phyloP scores from a whole-genome alignment of 1,284 basidiomycete species.

The Caloboletus firmus region DNA sequence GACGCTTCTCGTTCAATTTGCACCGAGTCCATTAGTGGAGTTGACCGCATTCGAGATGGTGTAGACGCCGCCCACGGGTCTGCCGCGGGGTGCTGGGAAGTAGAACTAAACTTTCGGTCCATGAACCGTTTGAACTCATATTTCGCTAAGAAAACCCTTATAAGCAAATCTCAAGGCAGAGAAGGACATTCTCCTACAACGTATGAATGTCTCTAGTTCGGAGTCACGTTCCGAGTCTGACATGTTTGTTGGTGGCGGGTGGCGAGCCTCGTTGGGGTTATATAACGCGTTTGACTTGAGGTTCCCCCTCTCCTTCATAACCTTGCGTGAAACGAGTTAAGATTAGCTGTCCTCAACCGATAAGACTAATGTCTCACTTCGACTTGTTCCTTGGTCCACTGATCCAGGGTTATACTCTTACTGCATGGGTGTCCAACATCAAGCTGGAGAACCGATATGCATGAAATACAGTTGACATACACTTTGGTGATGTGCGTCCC shows the following conservation, averaged over 20 bases:
- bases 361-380: constrained; percentile 50
- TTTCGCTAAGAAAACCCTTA: constrained; percentile 49
- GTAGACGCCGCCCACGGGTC: constrained; percentile 46
- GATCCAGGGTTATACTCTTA: constrained; percentile 81
- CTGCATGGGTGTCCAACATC: constrained; percentile 39
- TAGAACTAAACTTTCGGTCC: constrained; percentile 28
- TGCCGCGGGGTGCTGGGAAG: constrained; percentile 42
- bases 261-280: constrained; percentile 72
- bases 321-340: constrained; percentile 34
- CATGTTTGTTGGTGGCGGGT: constrained; percentile 79
- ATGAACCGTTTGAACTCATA: constrained; percentile 72
- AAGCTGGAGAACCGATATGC: not conserved
- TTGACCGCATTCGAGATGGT: constrained; percentile 9
- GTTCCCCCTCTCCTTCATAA: constrained; percentile 78
- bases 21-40: constrained; percentile 4
- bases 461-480: constrained; percentile 43
- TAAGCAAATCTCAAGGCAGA: not conserved
- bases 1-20: constrained; percentile 19
- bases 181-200: constrained; percentile 43
- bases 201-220: constrained; percentile 82
- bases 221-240: constrained; percentile 78
- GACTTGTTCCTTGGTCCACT: constrained; percentile 84
- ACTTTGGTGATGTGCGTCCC: constrained; percentile 85
- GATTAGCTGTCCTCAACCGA: constrained; percentile 13
- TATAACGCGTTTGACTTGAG: constrained; percentile 70